Evolutionary conservation across 2,329 filamentous ascomycete species (phyloP).

Genomic region (Epichloe sylvatica): DNA sequence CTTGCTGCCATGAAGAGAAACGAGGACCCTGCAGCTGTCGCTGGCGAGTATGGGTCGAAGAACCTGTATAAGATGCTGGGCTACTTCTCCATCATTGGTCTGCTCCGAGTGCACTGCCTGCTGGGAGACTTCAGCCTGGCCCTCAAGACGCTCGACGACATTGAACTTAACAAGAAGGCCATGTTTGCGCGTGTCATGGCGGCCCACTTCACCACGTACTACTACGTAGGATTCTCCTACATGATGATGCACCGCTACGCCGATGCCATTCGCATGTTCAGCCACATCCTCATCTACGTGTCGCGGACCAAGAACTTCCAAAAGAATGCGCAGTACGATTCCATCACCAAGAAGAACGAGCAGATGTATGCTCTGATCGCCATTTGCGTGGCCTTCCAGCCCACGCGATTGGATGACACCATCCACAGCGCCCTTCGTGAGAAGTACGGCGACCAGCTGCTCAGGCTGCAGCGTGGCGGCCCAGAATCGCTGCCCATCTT

Average conservation of each 20-base stretch:
- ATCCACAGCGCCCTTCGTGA: slow-evolving; percentile 96
- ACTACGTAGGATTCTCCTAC: slow-evolving; percentile 99
- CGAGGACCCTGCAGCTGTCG: slow-evolving; percentile 76
- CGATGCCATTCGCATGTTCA: slow-evolving; percentile 99
- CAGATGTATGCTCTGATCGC: slow-evolving; percentile 99
- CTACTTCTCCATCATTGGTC: slow-evolving; percentile 97
- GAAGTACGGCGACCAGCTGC: slow-evolving; percentile 98
- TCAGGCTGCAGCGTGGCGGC: slow-evolving; percentile 89
- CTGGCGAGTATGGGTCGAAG: slow-evolving; percentile 88
- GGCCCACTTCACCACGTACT: slow-evolving; percentile 98
- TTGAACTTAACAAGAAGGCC: slow-evolving; percentile 99
- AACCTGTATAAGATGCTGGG: slow-evolving; percentile 96
- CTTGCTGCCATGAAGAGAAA: slow-evolving; percentile 86
- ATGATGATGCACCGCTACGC: slow-evolving; percentile 99
- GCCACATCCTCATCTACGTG: slow-evolving; percentile 98
- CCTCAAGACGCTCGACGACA: slow-evolving; percentile 96
- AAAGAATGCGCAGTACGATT: slow-evolving; percentile 96
- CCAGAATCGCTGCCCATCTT: slow-evolving; percentile 92
- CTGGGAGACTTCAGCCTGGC: slow-evolving; percentile 96
- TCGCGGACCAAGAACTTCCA: slow-evolving; percentile 99
- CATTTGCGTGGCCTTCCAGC: slow-evolving; percentile 97
- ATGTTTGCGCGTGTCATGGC: slow-evolving; percentile 99
- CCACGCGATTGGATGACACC: slow-evolving; percentile 92
- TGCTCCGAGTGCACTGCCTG: slow-evolving; percentile 89
- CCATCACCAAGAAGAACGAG: slow-evolving; percentile 99